Evolutionary conservation across 106 monocot genomes (phyloP).

Genomic region (Cymbidium sinense): DNA sequence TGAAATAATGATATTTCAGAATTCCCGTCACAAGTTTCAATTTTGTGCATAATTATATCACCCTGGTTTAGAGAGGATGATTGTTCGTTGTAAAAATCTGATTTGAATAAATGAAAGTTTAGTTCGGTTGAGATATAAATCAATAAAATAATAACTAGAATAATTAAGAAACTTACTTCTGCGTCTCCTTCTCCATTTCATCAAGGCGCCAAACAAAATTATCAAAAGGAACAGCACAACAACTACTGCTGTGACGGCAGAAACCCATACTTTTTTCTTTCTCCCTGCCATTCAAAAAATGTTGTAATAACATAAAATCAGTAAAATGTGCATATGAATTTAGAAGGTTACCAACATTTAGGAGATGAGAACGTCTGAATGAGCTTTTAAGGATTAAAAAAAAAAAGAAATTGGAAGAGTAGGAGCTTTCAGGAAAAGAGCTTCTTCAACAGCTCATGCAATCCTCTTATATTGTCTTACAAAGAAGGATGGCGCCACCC

Average conservation of each 20-base stretch:
- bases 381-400: too few relatives aligned
- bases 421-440: too few relatives aligned
- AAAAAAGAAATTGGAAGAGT: too few relatives aligned
- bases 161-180: not conserved
- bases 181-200: not conserved
- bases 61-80: not conserved
- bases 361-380: too few relatives aligned
- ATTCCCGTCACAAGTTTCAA: not conserved
- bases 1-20: not conserved
- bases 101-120: too few relatives aligned
- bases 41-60: not conserved
- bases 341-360: too few relatives aligned
- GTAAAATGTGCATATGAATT: too few relatives aligned
- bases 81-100: not conserved
- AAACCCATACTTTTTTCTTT: not conserved
- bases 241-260: not conserved
- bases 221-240: not conserved
- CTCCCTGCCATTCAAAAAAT: not conserved
- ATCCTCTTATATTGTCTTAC: too few relatives aligned
- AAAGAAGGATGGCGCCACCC: too few relatives aligned
- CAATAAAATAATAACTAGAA: too few relatives aligned
- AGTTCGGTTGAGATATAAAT: too few relatives aligned
- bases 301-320: not conserved
- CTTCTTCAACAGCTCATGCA: too few relatives aligned
- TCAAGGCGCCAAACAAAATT: not conserved